Evolutionary conservation across 352 stramenopile genomes (phyloP).

Genomic region (Globisporangium radiosum): DNA sequence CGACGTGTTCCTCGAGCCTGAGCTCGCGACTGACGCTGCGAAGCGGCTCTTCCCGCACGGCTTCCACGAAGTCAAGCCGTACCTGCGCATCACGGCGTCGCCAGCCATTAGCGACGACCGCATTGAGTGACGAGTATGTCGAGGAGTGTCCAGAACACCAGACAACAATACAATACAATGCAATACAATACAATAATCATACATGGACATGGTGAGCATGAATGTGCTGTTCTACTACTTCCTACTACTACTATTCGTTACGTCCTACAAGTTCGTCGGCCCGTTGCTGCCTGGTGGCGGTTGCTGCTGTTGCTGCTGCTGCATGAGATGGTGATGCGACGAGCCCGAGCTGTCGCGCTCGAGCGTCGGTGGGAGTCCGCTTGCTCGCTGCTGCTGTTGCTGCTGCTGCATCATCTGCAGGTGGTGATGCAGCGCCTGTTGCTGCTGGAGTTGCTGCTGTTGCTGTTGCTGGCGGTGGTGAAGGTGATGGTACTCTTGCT

Average conservation of each 20-base stretch:
- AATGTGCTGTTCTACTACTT: conserved; percentile 3
- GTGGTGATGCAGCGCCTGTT: conserved; percentile 35
- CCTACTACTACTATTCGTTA: not conserved
- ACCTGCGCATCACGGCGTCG: conserved; percentile 67
- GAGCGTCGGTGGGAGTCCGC: conserved; percentile 5
- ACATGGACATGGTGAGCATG: conserved; percentile 6
- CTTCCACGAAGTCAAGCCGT: conserved; percentile 80
- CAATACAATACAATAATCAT: not conserved
- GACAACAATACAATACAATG: too few species aligned
- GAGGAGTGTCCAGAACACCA: not conserved
- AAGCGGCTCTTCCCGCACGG: conserved; percentile 77
- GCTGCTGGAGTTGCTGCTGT: conserved; percentile 41
- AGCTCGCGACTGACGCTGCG: conserved; percentile 49
- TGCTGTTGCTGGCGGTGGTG: conserved; percentile 35
- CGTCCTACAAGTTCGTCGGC: not conserved
- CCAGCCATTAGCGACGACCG: conserved; percentile 47
- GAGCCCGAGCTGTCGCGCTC: conserved; percentile 12
- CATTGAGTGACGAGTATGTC: conserved; percentile 17
- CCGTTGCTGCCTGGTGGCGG: not conserved
- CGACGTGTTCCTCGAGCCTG: conserved; percentile 79
- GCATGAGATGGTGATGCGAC: conserved; percentile 26
- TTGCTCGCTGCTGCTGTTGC: conserved; percentile 30
- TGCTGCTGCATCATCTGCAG: conserved; percentile 43
- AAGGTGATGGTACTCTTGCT: conserved; percentile 37
- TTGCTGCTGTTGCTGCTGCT: conserved; percentile 18